Conservation (phyloP, 2,329 filamentous ascomycete species). For the Falciphora oryzae region DNA sequence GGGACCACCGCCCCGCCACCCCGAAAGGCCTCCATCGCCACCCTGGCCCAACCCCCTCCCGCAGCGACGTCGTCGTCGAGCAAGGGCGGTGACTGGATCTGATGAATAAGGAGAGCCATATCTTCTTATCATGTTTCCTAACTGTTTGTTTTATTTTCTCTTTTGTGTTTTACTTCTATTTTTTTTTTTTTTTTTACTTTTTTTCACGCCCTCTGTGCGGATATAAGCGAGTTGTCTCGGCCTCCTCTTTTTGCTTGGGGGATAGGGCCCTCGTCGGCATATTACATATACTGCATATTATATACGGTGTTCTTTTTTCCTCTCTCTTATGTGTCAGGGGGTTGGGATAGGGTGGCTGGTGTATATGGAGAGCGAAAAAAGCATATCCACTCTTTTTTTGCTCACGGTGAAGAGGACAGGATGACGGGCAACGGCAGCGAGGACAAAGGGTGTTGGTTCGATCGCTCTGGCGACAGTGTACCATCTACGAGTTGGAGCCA, state of each 20-base stretch:
- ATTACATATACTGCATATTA: slow-evolving; percentile 7
- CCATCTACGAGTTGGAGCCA: not conserved
- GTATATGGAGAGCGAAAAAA: not conserved
- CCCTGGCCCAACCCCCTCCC: slow-evolving; percentile 7
- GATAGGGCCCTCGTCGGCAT: not conserved
- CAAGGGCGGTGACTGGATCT: slow-evolving; percentile 18
- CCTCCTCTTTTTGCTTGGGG: not conserved
- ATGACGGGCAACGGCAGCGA: not conserved
- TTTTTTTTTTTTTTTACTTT: not conserved
- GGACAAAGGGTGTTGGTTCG: not conserved
- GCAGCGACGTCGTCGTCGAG: slow-evolving; percentile 2
- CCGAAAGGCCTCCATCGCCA: not conserved
- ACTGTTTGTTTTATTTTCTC: not conserved
- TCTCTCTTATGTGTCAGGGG: not conserved
- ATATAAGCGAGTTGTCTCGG: slow-evolving; percentile 1
- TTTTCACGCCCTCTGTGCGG: not conserved
- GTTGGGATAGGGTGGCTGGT: not conserved
- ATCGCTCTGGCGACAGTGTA: not conserved
- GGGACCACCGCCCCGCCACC: not conserved
- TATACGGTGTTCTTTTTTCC: slow-evolving; percentile 5
- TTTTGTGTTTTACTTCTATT: not conserved
- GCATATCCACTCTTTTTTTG: not conserved
- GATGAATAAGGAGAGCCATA: not conserved
- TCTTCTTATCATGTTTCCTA: not conserved
- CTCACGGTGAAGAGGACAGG: not conserved